Percentiles rank a stretch among this genome's conserved stretches.
phyloP scores from a whole-genome alignment of 371 early-diverging fungal genomes.

The Dichotomocladium elegans region DNA sequence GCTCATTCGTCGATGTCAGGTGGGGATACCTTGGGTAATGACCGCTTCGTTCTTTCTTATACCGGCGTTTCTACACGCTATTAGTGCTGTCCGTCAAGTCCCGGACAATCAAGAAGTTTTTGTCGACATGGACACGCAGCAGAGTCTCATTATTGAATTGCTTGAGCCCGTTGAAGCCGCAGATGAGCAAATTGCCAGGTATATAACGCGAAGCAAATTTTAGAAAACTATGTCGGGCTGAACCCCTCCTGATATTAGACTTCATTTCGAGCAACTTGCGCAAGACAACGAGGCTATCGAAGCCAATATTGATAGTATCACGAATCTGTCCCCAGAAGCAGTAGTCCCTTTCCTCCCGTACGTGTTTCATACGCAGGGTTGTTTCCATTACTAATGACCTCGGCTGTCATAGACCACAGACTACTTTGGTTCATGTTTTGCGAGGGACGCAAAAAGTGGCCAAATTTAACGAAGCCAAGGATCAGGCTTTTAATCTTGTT shows the following conservation, averaged over 20 bases:
- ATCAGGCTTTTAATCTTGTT: conserved; percentile 56
- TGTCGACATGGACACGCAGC: conserved; percentile 66
- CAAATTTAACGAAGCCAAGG: conserved; percentile 63
- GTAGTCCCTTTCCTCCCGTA: conserved; percentile 55
- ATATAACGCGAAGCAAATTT: neutral
- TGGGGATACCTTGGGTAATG: conserved; percentile 11
- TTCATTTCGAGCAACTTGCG: conserved; percentile 78
- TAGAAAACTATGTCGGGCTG: neutral
- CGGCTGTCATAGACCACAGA: conserved; percentile 9
- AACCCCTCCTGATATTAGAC: conserved; percentile 30
- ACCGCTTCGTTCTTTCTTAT: neutral
- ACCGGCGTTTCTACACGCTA: neutral
- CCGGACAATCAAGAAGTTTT: conserved; percentile 93
- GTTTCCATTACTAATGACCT: neutral
- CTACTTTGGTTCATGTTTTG: conserved; percentile 24
- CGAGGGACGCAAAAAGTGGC: conserved; percentile 63
- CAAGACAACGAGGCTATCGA: conserved; percentile 70
- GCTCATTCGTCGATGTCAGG: conserved; percentile 64
- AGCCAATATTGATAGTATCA: conserved; percentile 23
- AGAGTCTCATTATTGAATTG: conserved; percentile 82
- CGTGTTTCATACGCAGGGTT: conserved; percentile 12
- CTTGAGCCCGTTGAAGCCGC: conserved; percentile 61
- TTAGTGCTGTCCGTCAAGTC: conserved; percentile 73
- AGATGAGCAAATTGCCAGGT: conserved; percentile 55
- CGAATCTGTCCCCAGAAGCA: conserved; percentile 9